Base-by-base conservation (phyloP, 2,329 filamentous ascomycete species). In the Sclerotinia glacialis region DNA sequence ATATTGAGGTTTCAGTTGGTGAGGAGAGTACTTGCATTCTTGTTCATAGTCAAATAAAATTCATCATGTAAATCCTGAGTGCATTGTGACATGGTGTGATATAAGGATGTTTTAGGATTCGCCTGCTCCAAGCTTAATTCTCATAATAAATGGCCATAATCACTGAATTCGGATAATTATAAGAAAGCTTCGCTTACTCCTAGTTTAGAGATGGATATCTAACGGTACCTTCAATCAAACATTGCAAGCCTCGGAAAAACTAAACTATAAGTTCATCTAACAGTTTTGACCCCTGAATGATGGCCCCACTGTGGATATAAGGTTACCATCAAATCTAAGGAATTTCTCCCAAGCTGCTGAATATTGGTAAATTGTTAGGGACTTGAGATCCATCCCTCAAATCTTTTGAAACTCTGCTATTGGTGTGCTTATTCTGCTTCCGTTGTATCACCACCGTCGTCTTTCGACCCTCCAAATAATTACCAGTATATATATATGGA, bases 21-120 rank as follows among this genome's bases (percentile, higher is more conserved):
- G 28, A 21, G n/a, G 31, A 61, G 21, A 49, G n/a, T 26, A 49
- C n/a, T 61, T 21, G 58, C 31, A 61, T 61, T 49, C 58, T 37
- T 61, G 44, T 61, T 49, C 58, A 49, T 49, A 61, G 58, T 37
- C 7, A 37, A 61, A 61, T 61, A 40, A 60, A 61, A 61, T 8
- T 37, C 12, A 26, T 60, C 14, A 26, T 61, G 16, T 49, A 49
- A 49, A 40, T 37, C 18, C 3, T 21, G 5, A 23, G 8, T 26
- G 4, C 9, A 14, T 16, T 18, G 8, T 34, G 42, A 47, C 11
- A 21, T 23, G 28, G n/a, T 47, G 12, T 60, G 16, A 60, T 37
- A 21, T 47, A 12, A 4, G 37, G 9, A n/a, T 37, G 21, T 37
- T 31, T 11, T n/a, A 9, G 21, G 7, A 53, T 34, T 2, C n/a